A percentile compares a stretch with the other conserved stretches of the same genome.
Evolutionary conservation across 1,284 basidiomycete species (phyloP).

Genomic region (Pterulicium gracile): DNA sequence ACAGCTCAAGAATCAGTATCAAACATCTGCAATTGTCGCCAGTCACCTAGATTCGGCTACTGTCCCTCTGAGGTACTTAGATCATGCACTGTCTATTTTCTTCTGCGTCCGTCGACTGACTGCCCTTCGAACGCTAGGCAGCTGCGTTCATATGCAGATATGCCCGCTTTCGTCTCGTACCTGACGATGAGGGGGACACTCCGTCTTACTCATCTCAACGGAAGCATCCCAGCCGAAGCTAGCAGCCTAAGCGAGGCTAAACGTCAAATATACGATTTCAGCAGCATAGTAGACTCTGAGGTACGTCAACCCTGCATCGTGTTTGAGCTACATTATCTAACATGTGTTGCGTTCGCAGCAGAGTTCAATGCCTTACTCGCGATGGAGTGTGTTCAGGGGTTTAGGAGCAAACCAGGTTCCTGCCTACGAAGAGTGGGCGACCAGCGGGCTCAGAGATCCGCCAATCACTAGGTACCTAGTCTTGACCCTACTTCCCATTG

Average conservation of each 20-base stretch:
- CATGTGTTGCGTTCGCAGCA: too few species aligned
- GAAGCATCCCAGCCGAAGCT: neutral
- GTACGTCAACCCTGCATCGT: too few species aligned
- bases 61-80: constrained; percentile 46
- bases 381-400: neutral
- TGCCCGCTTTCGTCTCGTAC: neutral
- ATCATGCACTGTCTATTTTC: constrained; percentile 4
- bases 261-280: too few species aligned
- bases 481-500: too few species aligned
- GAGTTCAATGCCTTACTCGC: neutral
- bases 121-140: neutral
- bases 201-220: neutral
- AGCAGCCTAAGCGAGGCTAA: too few species aligned
- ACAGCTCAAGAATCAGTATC: constrained; percentile 35
- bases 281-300: too few species aligned
- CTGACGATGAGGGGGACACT: neutral
- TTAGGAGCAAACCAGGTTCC: neutral
- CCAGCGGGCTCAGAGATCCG: neutral
- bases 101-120: neutral
- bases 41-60: constrained; percentile 58
- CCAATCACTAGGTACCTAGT: neutral
- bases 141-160: neutral
- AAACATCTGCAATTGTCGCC: constrained; percentile 54
- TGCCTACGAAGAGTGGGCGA: neutral
- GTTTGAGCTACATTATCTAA: too few species aligned